phyloP scores from a whole-genome alignment of 768 basidiomycete species.

The Podaxis sp. region DNA sequence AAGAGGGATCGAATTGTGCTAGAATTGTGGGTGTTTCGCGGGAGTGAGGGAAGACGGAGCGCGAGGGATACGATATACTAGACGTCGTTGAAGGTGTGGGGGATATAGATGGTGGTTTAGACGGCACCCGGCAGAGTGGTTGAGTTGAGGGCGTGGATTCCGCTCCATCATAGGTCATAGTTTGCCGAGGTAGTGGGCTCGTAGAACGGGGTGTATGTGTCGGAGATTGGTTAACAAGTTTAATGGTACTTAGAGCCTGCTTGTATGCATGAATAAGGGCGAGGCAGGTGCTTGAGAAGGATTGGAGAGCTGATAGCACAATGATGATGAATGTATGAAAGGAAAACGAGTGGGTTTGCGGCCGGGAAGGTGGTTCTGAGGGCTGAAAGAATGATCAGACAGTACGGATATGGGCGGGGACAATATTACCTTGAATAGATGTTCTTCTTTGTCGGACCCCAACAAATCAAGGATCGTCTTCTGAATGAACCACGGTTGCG shows the following conservation, averaged over 20 bases:
- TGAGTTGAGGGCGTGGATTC: background rate
- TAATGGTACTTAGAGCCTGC: slow-evolving; percentile 59
- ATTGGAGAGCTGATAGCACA: slow-evolving; percentile 70
- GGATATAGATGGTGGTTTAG: slow-evolving; percentile 10
- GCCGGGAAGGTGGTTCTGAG: slow-evolving; percentile 21
- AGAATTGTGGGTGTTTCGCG: slow-evolving; percentile 8
- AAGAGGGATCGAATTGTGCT: background rate
- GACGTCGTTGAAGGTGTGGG: slow-evolving; percentile 17
- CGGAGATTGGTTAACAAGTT: slow-evolving; percentile 51
- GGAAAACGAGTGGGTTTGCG: slow-evolving; percentile 25
- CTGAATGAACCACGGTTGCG: slow-evolving; percentile 91
- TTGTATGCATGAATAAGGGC: slow-evolving; percentile 66
- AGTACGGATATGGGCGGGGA: background rate
- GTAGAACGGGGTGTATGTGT: slow-evolving; percentile 16
- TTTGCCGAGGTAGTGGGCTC: slow-evolving; percentile 11
- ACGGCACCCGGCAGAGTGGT: background rate
- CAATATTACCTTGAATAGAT: slow-evolving; percentile 13
- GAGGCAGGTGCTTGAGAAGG: slow-evolving; percentile 64
- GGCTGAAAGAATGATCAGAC: slow-evolving; percentile 15
- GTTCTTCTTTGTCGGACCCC: slow-evolving; percentile 34
- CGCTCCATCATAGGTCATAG: background rate
- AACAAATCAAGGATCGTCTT: slow-evolving; percentile 62
- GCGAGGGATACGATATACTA: slow-evolving; percentile 12
- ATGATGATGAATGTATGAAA: slow-evolving; percentile 60
- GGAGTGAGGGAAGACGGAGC: slow-evolving; percentile 14